phyloP scores from a whole-genome alignment of 257 asterid genomes.

The Solanum pennellii region DNA sequence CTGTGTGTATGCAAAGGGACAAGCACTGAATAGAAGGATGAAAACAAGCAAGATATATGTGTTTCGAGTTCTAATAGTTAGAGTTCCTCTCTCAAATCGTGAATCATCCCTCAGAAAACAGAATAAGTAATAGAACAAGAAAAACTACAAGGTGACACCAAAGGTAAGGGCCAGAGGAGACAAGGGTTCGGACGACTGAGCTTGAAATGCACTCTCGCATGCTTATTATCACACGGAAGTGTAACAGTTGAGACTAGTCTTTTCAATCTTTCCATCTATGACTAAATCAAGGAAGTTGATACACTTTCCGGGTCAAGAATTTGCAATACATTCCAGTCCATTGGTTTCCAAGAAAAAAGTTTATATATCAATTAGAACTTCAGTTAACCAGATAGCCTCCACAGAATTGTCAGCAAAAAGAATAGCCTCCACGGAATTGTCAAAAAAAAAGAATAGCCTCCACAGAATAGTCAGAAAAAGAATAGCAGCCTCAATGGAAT shows the following conservation, averaged over 20 bases:
- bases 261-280: not conserved
- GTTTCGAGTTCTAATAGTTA: not conserved
- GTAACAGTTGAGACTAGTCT: not conserved
- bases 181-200: not conserved
- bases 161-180: not conserved
- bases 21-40: not conserved
- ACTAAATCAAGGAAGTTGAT: not conserved
- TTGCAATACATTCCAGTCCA: not conserved
- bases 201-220: not conserved
- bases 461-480: not conserved
- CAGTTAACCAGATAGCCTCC: not conserved
- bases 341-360: not conserved
- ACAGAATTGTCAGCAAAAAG: not conserved
- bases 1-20: not conserved
- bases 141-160: not conserved
- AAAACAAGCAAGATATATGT: not conserved
- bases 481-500: not conserved
- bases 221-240: not conserved
- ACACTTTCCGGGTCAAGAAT: not conserved
- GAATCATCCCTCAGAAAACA: not conserved
- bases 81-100: not conserved
- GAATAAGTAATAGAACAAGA: not conserved
- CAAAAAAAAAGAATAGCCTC: not conserved
- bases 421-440: not conserved
- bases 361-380: not conserved